Base-by-base conservation (phyloP, 345 rosid genomes). In the Rhodomyrtus tomentosa region DNA sequence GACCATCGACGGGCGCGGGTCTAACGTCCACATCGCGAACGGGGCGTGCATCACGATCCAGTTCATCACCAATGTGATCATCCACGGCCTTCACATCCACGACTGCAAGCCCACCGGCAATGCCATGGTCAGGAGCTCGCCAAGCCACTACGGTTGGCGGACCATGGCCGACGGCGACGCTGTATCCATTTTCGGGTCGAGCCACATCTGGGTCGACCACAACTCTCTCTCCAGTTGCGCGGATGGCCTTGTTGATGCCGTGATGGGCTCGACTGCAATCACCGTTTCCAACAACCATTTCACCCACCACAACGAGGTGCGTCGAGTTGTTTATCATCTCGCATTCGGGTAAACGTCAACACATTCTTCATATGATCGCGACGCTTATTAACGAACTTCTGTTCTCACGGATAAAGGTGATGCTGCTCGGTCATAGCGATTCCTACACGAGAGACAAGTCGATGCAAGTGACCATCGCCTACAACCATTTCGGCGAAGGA, bases 71-170 rank as follows among this genome's bases (percentile, higher is more conserved):
- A 96, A 96, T 84, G 96, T 96, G 79, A 96, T 96, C 88, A 92
- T 96, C 85, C 99, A 96, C 55, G 98, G 99, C 82, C 95, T 96
- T n/a, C 98, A 95, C 83, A 91, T 96, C 86, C 98, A 96, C 74
- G 98, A 96, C 83, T 95, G 98, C 87, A 96, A 92, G 88, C 98
- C 99, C 84, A 96, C 98, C n/a, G 99, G 99, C 10, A 94, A 96
- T 86, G 98, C 99, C 59, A 89, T 93, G 95, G 98, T 96, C 51
- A 92, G 99, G 86, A 96, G 98, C 91, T 92, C 99, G 0, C 96
- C 98, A 0, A 68, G 87, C 82, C 99, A 96, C 80, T 96, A 72
- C 52, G 99, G 99, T 10, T 96, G 97, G 98, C 92, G 99, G 90
- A 94, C 96, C 50, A 93, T 95, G 93, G 95, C 99, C 42, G 99